Conservation (phyloP, 164 flowering plant species). For the Umbilicus rupestris region DNA sequence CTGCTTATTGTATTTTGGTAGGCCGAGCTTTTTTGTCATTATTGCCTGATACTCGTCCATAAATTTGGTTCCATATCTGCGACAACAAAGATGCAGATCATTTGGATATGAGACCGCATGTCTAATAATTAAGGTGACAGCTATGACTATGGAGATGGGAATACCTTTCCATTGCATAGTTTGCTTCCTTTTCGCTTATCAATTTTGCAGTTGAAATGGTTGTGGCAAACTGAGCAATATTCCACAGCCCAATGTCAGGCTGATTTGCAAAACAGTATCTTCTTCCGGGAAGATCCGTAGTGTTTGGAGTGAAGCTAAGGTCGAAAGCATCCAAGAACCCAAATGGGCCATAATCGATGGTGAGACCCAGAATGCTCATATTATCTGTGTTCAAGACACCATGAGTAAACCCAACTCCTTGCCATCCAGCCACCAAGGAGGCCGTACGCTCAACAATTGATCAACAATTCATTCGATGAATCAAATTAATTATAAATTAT, state of each 20-base stretch:
- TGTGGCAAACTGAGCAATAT: constrained; percentile 77
- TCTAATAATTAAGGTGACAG: not conserved
- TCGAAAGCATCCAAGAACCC: constrained; percentile 99
- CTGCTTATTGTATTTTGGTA: constrained; percentile 85
- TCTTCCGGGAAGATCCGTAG: constrained; percentile 98
- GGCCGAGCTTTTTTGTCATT: constrained; percentile 82
- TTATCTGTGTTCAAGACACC: constrained; percentile 97
- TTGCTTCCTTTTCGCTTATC: constrained; percentile 73
- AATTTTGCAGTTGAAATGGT: constrained; percentile 66
- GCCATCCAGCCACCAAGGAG: constrained; percentile 88
- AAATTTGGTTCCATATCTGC: constrained; percentile 89
- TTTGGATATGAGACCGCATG: not conserved
- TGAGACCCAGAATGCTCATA: constrained; percentile 92
- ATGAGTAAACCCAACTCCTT: constrained; percentile 98
- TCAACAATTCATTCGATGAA: constrained; percentile 48
- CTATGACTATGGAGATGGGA: not conserved
- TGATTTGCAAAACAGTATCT: constrained; percentile 97
- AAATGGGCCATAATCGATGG: constrained; percentile 98
- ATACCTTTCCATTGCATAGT: constrained; percentile 97
- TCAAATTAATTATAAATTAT: too few relatives aligned
- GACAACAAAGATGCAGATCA: not conserved
- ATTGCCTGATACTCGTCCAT: constrained; percentile 97
- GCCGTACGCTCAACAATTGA: constrained; percentile 90
- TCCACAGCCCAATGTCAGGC: constrained; percentile 97
- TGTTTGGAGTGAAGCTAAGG: constrained; percentile 93